Base-by-base conservation (phyloP, 768 basidiomycete species). In the Tremella yokohamensis region DNA sequence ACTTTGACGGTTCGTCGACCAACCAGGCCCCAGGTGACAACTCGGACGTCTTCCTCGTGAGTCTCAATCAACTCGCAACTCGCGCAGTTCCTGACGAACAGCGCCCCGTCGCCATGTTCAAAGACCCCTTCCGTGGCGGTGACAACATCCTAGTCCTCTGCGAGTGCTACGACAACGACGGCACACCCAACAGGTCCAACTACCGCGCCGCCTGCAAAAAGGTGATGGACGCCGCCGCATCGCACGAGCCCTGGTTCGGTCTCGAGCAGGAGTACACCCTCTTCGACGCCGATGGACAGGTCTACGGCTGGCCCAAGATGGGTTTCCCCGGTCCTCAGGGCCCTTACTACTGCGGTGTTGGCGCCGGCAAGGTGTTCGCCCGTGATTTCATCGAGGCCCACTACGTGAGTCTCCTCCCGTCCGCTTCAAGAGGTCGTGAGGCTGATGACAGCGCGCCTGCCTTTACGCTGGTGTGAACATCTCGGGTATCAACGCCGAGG, bases 321-420 rank as follows among this genome's bases (percentile, higher is more conserved):
- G 96, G 96, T 80, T 99, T 97, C 87, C 96, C 96, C 62, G 96
- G 89, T 74, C 93, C 96, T 62, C 96, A 99, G 78, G 96, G 96
- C 61, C 96, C 96, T 51, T 97, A 99, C 80, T 99, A 99, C 81
- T 99, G 96, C 74, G 96, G 94, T 81, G 93, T 93, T 78, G 94
- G 94, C 88, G 88, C 94, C 58, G 93, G 94, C 79, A 93, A 90
- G 79, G 96, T 98, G 64, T 93, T 96, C 73, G 94, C 90, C 63
- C 91, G 96, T 79, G 96, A 99, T 80, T 84, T 98, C 72, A 88
- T 99, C 73, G 96, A 99, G 81, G 96, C 96, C 38, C 96, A 99
- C 81, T 98, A 98, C 81, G 69, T 68, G 55, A 63, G 68, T 62
- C 2, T 20, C 11, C 8, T 24, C 12, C 11, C 20, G 13, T 49